Evolutionary conservation across 805 yeast species (phyloP), one percentile per base, ranked within the genome.

Genomic region (Metschnikowia orientalis): DNA sequence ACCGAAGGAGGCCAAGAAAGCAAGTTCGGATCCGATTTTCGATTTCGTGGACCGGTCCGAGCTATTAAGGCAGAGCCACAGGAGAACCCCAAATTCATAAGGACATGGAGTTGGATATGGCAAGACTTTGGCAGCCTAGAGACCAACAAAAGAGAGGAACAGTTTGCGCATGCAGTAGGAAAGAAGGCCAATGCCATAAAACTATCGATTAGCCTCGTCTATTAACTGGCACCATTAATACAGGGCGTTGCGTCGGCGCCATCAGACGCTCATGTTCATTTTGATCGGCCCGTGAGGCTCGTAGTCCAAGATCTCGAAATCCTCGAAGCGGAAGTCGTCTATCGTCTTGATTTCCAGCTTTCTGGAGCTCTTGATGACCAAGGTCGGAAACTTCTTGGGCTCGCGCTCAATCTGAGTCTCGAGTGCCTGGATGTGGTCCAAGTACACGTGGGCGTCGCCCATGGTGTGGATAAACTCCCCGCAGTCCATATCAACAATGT

Each of bases 391-490:
- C 12, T 59, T 55, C 40, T 78, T 71, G 9, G 99, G 97, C 12
- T 58, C 57, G 59, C 99, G 77, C 26, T 64, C 55, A 7, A 85
- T 57, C 59, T 92, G 98, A 47, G 77, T 82, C 47, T 81, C 74
- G 42, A 92, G 69, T 1, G 97, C 96, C 35, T 88, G 96, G 9
- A 90, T 76, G 56, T 92, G 99, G 57, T 92, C 95, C 41, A 77
- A 72, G 57, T 92, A 92, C 6, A 92, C 95, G 54, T 92, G 99
- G 1, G 96, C 85, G 58, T 92, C 99, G 15, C 99, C 99, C 77
- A 92, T 62, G 4, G 95, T 88, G 54, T 92, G 97, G 35, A 90
- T 75, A 48, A 92, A 87, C 48, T 89, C 97, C 25, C 97, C 97
- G 40, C 95, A 82, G 46, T 88, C 95, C 85, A 89, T 80, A 45